These are phyloP conservation scores for Fusarium bactridioides DNA, from an alignment of 2,329 filamentous ascomycete genomes.

Conservation along the genomic window DNA sequence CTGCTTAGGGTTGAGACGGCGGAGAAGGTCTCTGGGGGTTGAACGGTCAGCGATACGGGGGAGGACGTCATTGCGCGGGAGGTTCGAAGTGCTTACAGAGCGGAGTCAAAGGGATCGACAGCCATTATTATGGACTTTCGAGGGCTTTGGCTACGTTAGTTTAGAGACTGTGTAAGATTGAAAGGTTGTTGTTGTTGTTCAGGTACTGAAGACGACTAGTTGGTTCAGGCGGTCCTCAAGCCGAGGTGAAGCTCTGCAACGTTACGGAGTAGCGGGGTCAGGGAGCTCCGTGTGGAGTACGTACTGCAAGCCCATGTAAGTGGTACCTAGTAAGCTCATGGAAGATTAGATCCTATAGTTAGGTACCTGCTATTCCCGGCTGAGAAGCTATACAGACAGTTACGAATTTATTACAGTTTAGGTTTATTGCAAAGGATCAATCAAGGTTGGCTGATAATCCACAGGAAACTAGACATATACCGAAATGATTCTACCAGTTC, in stretches of 20 bases:
- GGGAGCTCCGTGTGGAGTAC: conserved; percentile 32
- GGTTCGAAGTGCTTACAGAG: conserved; percentile 65
- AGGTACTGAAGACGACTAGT: not conserved
- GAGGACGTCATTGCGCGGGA: not conserved
- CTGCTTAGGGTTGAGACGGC: conserved; percentile 93
- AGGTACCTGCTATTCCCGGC: not conserved
- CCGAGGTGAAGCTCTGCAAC: conserved; percentile 31
- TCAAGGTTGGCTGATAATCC: not conserved
- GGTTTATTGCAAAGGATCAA: not conserved
- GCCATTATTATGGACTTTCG: conserved; percentile 49
- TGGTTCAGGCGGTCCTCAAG: not conserved
- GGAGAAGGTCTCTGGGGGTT: conserved; percentile 86
- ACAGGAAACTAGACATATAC: not conserved
- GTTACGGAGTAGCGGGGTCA: conserved; percentile 39
- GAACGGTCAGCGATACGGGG: conserved; percentile 17
- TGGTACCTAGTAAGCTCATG: not conserved
- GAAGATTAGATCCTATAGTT: not conserved
- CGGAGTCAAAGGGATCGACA: conserved; percentile 76
- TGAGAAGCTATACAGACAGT: not conserved
- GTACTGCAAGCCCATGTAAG: conserved; percentile 14
- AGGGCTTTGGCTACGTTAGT: not conserved
- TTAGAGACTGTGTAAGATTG: not conserved
- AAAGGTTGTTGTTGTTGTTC: not conserved
- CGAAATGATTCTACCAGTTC: not conserved
- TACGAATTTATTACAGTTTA: not conserved